Evolutionary conservation across 78 protist genomes (phyloP), one percentile per base, ranked within the genome.

Genomic region (Emiliania huxleyi): DNA sequence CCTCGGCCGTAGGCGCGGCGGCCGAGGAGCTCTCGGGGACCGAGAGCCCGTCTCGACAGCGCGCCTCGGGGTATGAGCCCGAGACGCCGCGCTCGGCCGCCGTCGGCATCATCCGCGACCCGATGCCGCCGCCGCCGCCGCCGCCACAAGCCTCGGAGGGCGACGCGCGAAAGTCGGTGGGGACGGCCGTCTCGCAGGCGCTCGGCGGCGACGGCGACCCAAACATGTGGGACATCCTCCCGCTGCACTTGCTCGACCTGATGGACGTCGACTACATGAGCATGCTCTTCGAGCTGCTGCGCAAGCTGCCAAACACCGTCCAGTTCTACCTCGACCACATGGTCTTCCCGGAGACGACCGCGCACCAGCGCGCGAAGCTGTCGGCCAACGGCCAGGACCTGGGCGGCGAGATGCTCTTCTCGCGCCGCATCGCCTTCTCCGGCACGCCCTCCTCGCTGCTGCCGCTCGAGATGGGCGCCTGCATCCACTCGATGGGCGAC

Each of bases 401-500:
- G 5, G 96, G 96, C 46, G 35, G 92, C 55, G 33, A 5, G 44
- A 75, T 95, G n/a, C 92, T 95, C 44, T 93, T 93, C 37, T 43
- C 91, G 8, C 33, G 85, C 0, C 95, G 98, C 22, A 33, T 95
- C 45, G 96, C 95, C 11, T 96, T 96, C 88, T 89, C 94, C 5
- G 98, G 92, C 40, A 96, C 98, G 43, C 98, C 98, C 18, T 90
- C 94, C 8, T 83, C 93, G 71, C 94, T 96, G 43, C 85, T 96
- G 48, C 98, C 98, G 19, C 77, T 94, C 40, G 98, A 96, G 83
- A 95, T 96, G 90, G 98, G 98, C 46, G 49, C 37, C 15, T 77
- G 85, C 46, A 33, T 46, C 21, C 33, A 43, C 71, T 29, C 4
- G 52, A 29, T 37, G 69, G 79, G 91, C 73, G 75, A 87, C 77